phyloP scores from a whole-genome alignment of 371 early-diverging fungal species.

The Mortierella sp. region DNA sequence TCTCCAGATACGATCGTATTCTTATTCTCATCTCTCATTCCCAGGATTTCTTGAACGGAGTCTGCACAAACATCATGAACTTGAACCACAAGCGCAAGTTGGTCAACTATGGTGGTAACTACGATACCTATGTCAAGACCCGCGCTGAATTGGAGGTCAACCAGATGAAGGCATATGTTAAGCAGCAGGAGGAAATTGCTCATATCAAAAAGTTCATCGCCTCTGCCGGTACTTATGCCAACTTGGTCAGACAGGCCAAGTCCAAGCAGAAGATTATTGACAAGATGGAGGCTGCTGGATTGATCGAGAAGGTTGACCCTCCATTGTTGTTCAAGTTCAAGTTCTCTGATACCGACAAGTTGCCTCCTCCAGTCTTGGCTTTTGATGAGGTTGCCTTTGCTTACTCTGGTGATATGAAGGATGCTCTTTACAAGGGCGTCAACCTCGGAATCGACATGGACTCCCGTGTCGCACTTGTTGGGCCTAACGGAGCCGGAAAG shows the following conservation, averaged over 20 bases:
- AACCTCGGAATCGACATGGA: constrained; percentile 97
- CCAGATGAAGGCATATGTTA: constrained; percentile 97
- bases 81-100: constrained; percentile 92
- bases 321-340: constrained; percentile 84
- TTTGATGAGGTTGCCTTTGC: constrained; percentile 95
- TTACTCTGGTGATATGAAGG: constrained; percentile 85
- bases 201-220: constrained; percentile 99
- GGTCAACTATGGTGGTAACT: constrained; percentile 97
- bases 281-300: constrained; percentile 99
- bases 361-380: constrained; percentile 97
- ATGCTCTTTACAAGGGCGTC: constrained; percentile 90
- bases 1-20: constrained; percentile 94
- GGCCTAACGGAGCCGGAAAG: constrained; percentile 95
- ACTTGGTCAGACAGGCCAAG: constrained; percentile 98
- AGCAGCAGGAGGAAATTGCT: constrained; percentile 98
- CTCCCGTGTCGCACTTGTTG: constrained; percentile 92
- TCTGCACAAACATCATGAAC: constrained; percentile 96
- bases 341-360: constrained; percentile 88
- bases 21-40: constrained; percentile 98
- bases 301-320: constrained; percentile 91
- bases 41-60: constrained; percentile 98
- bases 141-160: constrained; percentile 94
- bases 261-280: constrained; percentile 99
- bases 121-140: constrained; percentile 96
- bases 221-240: constrained; percentile 99